Evolutionary conservation across 1,139 yeast species (phyloP), one percentile per base, ranked within the genome.

Genomic region (Taphrina confusa): DNA sequence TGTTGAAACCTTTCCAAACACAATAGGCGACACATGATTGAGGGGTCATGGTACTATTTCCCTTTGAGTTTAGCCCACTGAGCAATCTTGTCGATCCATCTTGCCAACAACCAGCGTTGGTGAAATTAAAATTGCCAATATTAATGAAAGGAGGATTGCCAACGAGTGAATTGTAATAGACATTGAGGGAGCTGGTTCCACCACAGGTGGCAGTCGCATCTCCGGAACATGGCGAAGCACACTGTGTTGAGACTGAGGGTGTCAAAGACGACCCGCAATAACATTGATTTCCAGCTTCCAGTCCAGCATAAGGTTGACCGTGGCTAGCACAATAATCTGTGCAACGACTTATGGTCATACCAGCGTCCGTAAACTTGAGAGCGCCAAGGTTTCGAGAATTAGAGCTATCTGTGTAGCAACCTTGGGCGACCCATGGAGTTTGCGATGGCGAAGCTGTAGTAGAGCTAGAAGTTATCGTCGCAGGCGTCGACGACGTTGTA

Each of bases 191-290:
- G 12, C 12, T 12, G 33, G 11, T 12, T 6, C 50, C 50, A n/a
- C 50, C 50, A 12, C 50, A 45, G 34, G 28, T 23, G 18, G 25
- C 34, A 12, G 50, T 45, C n/a, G 34, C 12, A n/a, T 45, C 42
- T 2, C 54, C 42, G 18, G 42, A n/a, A 20, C 54, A 34, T 14
- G 54, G 54, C 30, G 33, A 2, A n/a, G 22, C 39, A 8, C 42
- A 31, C 12, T 30, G 33, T 9, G 33, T 30, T 30, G 33, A 30
- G 14, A 27, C 8, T 5, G 8, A 11, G 16, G 8, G 9, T 11
- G 8, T 6, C 27, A 49, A 27, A 20, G 18, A 12, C 12, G 27
- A 27, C n/a, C 45, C 55, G 18, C 55, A 49, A 28, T 18, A 49
- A 23, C 55, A 49, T 23, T 49, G n/a, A 30, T 9, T 9, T 9